Percentiles rank a stretch among this genome's conserved stretches.
Conservation (phyloP, 345 rosid genomes). For the Nephelium lappaceum region DNA sequence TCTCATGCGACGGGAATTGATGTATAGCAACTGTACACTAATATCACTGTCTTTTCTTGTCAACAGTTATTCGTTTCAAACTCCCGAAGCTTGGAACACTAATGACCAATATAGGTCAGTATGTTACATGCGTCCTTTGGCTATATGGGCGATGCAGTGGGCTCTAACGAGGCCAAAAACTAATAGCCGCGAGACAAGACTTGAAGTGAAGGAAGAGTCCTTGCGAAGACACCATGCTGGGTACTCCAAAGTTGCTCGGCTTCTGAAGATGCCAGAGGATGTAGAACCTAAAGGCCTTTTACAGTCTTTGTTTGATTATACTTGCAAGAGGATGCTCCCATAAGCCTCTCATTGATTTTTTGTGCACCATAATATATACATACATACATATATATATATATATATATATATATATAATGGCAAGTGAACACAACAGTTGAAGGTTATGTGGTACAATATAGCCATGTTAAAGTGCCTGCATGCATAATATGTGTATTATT, state of each 20-base stretch:
- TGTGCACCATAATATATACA: no score
- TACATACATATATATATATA: no score
- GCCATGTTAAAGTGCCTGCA: background rate
- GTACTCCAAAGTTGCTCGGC: slow-evolving; percentile 68
- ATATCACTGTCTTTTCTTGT: slow-evolving; percentile 2
- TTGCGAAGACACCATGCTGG: slow-evolving; percentile 47
- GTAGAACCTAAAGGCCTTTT: slow-evolving; percentile 41
- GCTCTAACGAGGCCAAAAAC: slow-evolving; percentile 55
- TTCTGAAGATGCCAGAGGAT: slow-evolving; percentile 60
- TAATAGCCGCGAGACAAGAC: slow-evolving; percentile 27
- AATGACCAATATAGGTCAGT: slow-evolving; percentile 65
- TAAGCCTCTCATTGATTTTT: background rate
- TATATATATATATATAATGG: no score
- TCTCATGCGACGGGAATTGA: background rate
- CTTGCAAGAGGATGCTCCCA: slow-evolving; percentile 56
- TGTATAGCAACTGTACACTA: background rate
- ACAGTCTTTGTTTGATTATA: slow-evolving; percentile 63
- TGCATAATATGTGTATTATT: background rate
- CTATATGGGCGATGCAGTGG: slow-evolving; percentile 99
- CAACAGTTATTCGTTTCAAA: slow-evolving; percentile 83
- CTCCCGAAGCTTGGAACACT: slow-evolving; percentile 87
- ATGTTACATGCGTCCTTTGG: slow-evolving; percentile 84
- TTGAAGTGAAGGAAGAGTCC: slow-evolving; percentile 36
- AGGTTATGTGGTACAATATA: background rate
- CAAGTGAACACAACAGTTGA: background rate